Evolutionary conservation across 176 grass and related monocot genomes (phyloP).

Genomic region (Olyra latifolia): DNA sequence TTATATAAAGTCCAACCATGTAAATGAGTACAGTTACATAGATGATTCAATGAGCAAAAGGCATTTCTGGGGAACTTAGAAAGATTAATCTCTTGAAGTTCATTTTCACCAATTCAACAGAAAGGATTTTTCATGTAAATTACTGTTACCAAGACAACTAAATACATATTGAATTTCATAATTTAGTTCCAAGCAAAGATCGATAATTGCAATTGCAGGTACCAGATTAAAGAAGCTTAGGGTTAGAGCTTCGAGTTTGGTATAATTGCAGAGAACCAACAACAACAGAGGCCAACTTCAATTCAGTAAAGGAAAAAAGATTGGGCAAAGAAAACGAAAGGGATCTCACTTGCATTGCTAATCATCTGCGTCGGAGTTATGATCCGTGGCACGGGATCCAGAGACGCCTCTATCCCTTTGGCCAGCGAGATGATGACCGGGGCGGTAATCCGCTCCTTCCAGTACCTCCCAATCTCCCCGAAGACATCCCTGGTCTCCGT

Average conservation of each 20-base stretch:
- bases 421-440: slow-evolving; percentile 87
- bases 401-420: slow-evolving; percentile 86
- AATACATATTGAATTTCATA: not conserved
- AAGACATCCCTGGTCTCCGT: slow-evolving; percentile 93
- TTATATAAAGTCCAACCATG: not conserved
- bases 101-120: not conserved
- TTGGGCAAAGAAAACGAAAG: not conserved
- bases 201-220: slow-evolving; percentile 4
- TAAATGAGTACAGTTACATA: slow-evolving; percentile 1
- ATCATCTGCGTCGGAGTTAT: slow-evolving; percentile 99
- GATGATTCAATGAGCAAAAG: not conserved
- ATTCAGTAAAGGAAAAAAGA: slow-evolving; percentile 11
- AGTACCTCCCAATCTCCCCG: slow-evolving; percentile 77
- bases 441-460: slow-evolving; percentile 79
- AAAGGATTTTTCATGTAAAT: not conserved
- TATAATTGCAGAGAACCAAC: not conserved
- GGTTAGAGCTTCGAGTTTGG: not conserved
- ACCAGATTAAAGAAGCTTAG: not conserved
- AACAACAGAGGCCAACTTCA: slow-evolving; percentile 30
- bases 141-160: not conserved
- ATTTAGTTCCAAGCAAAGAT: not conserved
- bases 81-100: not conserved
- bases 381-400: slow-evolving; percentile 85
- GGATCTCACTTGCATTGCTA: slow-evolving; percentile 72
- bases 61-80: not conserved